Evolutionary conservation across 768 basidiomycete genomes (phyloP).

Genomic region (Xanthoconium purpureum): DNA sequence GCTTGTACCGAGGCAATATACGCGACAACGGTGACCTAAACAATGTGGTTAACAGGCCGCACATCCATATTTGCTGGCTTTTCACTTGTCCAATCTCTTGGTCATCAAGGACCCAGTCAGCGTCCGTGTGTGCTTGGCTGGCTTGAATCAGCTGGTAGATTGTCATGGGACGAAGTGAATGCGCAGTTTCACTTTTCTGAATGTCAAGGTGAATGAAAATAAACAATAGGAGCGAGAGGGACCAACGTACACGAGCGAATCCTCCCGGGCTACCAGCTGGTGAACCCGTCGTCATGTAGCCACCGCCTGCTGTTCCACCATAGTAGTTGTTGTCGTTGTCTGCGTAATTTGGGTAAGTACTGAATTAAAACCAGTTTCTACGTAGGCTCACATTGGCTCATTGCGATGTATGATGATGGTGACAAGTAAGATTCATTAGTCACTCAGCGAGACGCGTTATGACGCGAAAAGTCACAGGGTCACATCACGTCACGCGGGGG

Average conservation of each 20-base stretch:
- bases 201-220: neutral
- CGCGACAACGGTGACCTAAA: constrained; percentile 70
- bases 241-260: constrained; percentile 37
- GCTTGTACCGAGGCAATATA: constrained; percentile 64
- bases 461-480: constrained; percentile 29
- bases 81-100: constrained; percentile 76
- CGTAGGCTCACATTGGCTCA: constrained; percentile 43
- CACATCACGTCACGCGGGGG: constrained; percentile 11
- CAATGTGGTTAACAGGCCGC: neutral
- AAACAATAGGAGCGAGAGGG: neutral
- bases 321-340: constrained; percentile 42
- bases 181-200: constrained; percentile 38
- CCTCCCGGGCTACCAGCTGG: constrained; percentile 65
- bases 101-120: constrained; percentile 84
- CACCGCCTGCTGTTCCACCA: constrained; percentile 45
- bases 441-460: constrained; percentile 21
- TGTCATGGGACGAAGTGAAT: constrained; percentile 70
- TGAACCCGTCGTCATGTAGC: constrained; percentile 58
- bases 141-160: constrained; percentile 73
- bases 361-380: neutral
- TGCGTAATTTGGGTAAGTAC: constrained; percentile 10
- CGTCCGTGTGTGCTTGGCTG: constrained; percentile 81
- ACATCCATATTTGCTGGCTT: neutral
- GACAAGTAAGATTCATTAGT: neutral
- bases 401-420: constrained; percentile 16